Evolutionary conservation across 1,284 basidiomycete species (phyloP), one percentile per base, ranked within the genome.

Genomic region (Sporisorium graminicola): DNA sequence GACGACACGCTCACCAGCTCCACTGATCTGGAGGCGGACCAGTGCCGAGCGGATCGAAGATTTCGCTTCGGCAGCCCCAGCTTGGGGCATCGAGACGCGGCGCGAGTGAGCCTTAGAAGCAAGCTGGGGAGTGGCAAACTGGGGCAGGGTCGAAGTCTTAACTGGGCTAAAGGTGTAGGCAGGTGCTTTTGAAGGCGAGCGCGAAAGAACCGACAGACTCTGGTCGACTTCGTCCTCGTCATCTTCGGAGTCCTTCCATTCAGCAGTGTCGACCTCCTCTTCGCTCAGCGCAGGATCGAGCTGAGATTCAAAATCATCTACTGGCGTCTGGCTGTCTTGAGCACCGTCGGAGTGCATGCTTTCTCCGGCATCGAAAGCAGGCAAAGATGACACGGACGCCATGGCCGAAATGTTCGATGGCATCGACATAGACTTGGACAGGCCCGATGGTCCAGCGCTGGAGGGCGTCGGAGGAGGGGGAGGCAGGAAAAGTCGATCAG

Each of bases 161-260:
- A 75, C 73, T 5, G 73, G 73, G 54, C 74, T 68, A 50, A 68
- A 71, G 44, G 16, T 26, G 37, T 66, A 55, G 0, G 22, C 49
- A 8, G 57, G 52, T 16, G 64, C 29, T 29, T 57, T 63, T 37
- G 35, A 46, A 27, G 62, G 56, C 14, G 66, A 59, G 5, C 58
- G 63, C 24, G 62, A 63, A 46, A 59, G 47, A 22, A 65, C 37
- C 16, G 67, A 70, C 22, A 77, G 57, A 37, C 74, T 77, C 20
- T 72, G 61, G 47, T 77, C 74, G 16, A 77, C 70, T 64, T 73
- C 69, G 43, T 73, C 74, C 42, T 77, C 74, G 42, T 77, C 74
- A 0, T 76, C 70, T 2, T 70, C 67, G 7, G 47, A 47, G 42
- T 61, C 67, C 24, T 54, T 59, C 60, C 69, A 72, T 13, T 44